These are phyloP conservation scores for Claviceps africana DNA, from an alignment of 2,329 filamentous ascomycete species.

Conservation along the genomic window DNA sequence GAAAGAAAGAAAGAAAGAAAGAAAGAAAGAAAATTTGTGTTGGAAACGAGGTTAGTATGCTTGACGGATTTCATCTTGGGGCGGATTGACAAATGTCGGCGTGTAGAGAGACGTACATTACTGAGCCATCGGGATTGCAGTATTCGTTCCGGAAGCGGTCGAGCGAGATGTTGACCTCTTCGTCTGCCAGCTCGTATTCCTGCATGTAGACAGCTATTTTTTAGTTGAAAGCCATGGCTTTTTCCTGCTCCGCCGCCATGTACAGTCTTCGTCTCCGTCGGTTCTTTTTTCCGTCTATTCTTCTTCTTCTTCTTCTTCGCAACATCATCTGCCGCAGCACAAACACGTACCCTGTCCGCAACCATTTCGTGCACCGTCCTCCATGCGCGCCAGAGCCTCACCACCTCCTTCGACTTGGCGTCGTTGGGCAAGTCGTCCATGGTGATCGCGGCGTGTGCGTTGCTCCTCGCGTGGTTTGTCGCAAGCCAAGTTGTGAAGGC, in stretches of 20 bases:
- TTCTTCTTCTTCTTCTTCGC: not conserved
- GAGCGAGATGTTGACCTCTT: slow-evolving; percentile 75
- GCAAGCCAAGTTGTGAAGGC: not conserved
- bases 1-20: too few species aligned
- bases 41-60: not conserved
- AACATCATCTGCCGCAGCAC: not conserved
- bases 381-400: slow-evolving; percentile 84
- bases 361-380: slow-evolving; percentile 93
- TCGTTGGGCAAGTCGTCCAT: slow-evolving; percentile 34
- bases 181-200: slow-evolving; percentile 87
- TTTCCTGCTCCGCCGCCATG: not conserved
- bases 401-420: slow-evolving; percentile 37
- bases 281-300: not conserved
- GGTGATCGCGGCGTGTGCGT: slow-evolving; percentile 2
- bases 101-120: slow-evolving; percentile 45
- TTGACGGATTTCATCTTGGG: too few species aligned
- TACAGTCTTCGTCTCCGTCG: not conserved
- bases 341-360: slow-evolving; percentile 58
- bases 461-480: not conserved
- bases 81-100: not conserved
- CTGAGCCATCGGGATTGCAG: slow-evolving; percentile 55
- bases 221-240: not conserved
- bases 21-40: too few species aligned
- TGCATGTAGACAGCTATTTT: slow-evolving; percentile 21
- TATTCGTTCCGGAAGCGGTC: slow-evolving; percentile 67